These are phyloP conservation scores for Paxillus involutus DNA, from an alignment of 768 basidiomycete genomes.

Conservation along the genomic window DNA sequence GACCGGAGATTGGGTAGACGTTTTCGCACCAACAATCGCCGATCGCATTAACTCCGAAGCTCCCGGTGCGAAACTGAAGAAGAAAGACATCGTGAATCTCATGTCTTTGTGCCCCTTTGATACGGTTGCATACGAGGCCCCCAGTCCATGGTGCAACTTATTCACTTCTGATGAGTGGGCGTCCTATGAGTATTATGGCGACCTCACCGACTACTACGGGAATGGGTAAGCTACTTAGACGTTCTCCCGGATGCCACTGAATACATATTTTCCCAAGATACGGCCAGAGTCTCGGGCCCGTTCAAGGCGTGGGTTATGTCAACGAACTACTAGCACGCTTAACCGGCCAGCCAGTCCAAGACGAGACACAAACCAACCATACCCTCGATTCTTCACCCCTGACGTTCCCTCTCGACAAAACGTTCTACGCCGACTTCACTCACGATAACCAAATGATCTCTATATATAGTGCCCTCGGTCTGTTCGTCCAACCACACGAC, in stretches of 20 bases:
- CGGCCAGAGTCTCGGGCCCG: slow-evolving; percentile 62
- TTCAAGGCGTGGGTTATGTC: slow-evolving; percentile 83
- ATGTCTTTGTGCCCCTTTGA: slow-evolving; percentile 79
- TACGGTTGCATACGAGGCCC: slow-evolving; percentile 45
- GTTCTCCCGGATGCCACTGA: background rate
- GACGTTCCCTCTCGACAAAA: slow-evolving; percentile 72
- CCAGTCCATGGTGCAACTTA: slow-evolving; percentile 66
- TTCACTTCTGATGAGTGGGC: slow-evolving; percentile 62
- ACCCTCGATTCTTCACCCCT: slow-evolving; percentile 62
- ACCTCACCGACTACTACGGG: slow-evolving; percentile 74
- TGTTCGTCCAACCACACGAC: slow-evolving; percentile 39
- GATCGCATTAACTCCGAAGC: slow-evolving; percentile 57
- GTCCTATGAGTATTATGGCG: slow-evolving; percentile 63
- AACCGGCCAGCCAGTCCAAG: slow-evolving; percentile 57
- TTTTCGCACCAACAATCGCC: slow-evolving; percentile 54
- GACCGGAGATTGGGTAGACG: slow-evolving; percentile 48
- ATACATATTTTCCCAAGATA: slow-evolving; percentile 40
- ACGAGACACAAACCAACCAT: slow-evolving; percentile 73
- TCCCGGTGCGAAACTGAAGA: slow-evolving; percentile 58
- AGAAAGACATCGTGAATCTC: slow-evolving; percentile 54
- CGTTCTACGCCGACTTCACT: slow-evolving; percentile 76
- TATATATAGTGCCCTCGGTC: slow-evolving; percentile 60
- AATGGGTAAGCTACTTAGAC: slow-evolving; percentile 48
- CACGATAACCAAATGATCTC: slow-evolving; percentile 85
- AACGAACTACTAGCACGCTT: slow-evolving; percentile 85